These are phyloP conservation scores for Chondrostereum purpureum DNA, from an alignment of 1,284 basidiomycete species.

Conservation along the genomic window DNA sequence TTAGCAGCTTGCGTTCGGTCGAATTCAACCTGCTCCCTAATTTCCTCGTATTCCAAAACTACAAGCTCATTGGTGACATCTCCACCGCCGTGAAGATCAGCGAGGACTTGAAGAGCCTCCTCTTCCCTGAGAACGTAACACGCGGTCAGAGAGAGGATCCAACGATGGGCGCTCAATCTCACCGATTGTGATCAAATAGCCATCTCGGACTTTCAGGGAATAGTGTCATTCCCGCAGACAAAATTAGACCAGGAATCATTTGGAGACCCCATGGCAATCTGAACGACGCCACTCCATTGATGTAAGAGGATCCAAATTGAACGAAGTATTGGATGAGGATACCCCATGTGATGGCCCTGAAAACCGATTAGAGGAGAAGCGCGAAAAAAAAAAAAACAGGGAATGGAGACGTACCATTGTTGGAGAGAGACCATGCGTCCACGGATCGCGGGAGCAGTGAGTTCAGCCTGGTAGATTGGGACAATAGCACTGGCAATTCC, in stretches of 20 bases:
- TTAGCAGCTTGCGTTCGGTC: conserved; percentile 70
- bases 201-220: conserved; percentile 68
- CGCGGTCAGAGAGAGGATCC: conserved; percentile 9
- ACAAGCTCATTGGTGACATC: conserved; percentile 61
- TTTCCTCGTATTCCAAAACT: conserved; percentile 73
- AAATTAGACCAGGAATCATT: conserved; percentile 66
- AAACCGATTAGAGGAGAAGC: background rate
- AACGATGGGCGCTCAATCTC: conserved; percentile 14
- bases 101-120: conserved; percentile 72
- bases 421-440: conserved; percentile 72
- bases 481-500: conserved; percentile 55
- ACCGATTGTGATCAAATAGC: conserved; percentile 58
- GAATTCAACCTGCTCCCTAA: conserved; percentile 64
- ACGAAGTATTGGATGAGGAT: conserved; percentile 72
- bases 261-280: conserved; percentile 78
- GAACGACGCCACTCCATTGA: conserved; percentile 63
- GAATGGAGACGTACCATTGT: conserved; percentile 43
- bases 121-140: conserved; percentile 36
- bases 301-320: conserved; percentile 70
- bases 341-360: conserved; percentile 65
- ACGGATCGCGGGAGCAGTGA: conserved; percentile 62
- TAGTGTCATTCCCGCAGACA: conserved; percentile 60
- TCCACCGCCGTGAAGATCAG: conserved; percentile 74
- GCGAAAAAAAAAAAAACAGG: background rate
- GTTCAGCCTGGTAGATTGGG: conserved; percentile 70